Conservation (phyloP, 768 basidiomycete genomes). For the Lactarius quietus region DNA sequence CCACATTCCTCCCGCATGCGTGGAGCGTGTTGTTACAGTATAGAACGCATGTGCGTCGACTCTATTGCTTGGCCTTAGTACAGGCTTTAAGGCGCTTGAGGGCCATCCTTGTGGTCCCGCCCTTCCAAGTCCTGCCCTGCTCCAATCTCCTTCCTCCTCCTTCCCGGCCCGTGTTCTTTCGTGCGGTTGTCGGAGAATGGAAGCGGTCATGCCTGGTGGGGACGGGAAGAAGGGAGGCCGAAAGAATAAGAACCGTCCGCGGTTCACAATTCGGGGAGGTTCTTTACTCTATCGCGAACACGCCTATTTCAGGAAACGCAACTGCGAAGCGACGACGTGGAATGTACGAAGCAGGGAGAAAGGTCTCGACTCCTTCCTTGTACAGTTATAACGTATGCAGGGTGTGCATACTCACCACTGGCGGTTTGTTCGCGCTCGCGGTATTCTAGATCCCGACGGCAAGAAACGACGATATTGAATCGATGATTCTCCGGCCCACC, state of each 20-base stretch:
- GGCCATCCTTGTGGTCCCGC: neutral
- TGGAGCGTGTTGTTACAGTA: neutral
- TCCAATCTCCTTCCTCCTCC: neutral
- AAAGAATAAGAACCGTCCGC: neutral
- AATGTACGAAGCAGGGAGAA: neutral
- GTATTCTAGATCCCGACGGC: slow-evolving; percentile 7
- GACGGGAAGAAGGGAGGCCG: neutral
- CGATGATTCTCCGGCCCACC: slow-evolving; percentile 24
- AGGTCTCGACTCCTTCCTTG: neutral
- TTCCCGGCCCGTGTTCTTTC: neutral
- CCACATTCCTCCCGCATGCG: neutral
- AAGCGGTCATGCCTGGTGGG: neutral
- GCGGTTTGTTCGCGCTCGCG: slow-evolving; percentile 7
- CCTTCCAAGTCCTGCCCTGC: neutral
- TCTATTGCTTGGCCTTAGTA: neutral
- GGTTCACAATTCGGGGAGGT: neutral
- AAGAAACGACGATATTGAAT: slow-evolving; percentile 19
- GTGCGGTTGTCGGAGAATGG: slow-evolving; percentile 7
- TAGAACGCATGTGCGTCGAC: neutral
- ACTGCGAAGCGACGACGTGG: neutral
- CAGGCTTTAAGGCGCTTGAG: neutral
- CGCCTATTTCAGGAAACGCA: slow-evolving; percentile 1
- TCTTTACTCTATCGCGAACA: neutral
- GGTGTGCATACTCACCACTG: neutral
- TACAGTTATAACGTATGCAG: neutral